Base-by-base conservation (phyloP, 2,329 filamentous ascomycete species). In the Fusarium lateritium region DNA sequence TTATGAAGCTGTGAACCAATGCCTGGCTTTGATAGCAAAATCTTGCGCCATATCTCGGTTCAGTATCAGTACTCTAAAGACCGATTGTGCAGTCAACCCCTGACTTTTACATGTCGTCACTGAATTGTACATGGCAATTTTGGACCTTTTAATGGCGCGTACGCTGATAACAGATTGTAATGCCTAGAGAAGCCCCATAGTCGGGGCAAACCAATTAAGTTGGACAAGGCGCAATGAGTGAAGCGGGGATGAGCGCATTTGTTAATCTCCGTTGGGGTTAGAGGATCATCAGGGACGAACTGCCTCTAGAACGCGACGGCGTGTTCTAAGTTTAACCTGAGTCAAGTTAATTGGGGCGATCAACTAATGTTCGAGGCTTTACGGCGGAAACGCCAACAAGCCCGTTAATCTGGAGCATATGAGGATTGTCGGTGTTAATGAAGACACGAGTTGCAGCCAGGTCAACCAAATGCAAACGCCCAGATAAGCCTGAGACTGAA, bases 381-480 rank as follows among this genome's bases (percentile, higher is more conserved):
- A 65, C 19, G 45, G 60, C 45, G 59, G 62, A 53, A 53, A 53
- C 46, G 53, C 28, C 28, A 47, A 13, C 15, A 7, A 56, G 14
- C 3, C 19, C n/a, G 31, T 36, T 17, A 22, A 55, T 44, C 11
- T 10, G 39, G 31, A 38, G n/a, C 43, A 44, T n/a, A 9, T 42
- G 39, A 15, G 34, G 15, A 36, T 28, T 26, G 19, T 17, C 21
- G 24, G 33, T 14, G 38, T 42, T 34, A 21, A 21, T 24, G 19
- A 31, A 21, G 28, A 62, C 19, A 31, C 21, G 21, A 42, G 28
- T 21, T 21, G 33, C n/a, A 22, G 21, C 36, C n/a, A 46, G 13
- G 28, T 31, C 28, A 31, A 31, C 3, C 10, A 31, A 24, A 63
- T 49, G 49, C 36, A 56, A 45, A 47, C 36, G 24, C 43, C 56